Base-by-base conservation (phyloP, 2,329 filamentous ascomycete species). In the Aphanoascus verrucosus region DNA sequence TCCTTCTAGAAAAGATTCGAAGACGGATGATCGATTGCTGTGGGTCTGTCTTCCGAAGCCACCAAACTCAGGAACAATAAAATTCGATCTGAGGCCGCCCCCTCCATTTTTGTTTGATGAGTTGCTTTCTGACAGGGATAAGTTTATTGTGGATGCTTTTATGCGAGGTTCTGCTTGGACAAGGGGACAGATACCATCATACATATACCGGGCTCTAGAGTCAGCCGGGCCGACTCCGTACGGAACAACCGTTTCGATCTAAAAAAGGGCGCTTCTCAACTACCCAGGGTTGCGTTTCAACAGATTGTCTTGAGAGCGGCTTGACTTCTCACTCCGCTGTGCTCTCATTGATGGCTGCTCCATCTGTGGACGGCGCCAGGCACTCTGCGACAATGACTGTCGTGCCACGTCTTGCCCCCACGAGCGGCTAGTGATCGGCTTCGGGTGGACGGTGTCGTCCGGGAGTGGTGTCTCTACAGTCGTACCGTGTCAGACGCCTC, bases 51-150 rank as follows among this genome's bases (percentile, higher is more conserved):
- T 49, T n/a, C 48, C 49, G 49, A 51, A 42, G 49, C 49, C 49
- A 44, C 49, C 35, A 51, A 50, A 51, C 49, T 51, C 32, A 51
- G 49, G 49, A 51, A 51, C 28, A 51, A 51, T 44, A 20, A 5
- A 8, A 32, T n/a, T n/a, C n/a, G n/a, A n/a, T n/a, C n/a, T n/a
- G n/a, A 31, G 31, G 35, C 35, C 23, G 6, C 19, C 38, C 20
- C 38, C 38, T 44, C 37, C 7, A 17, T 44, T 40, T 44, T 44
- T 44, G 49, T 51, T 44, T 51, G 38, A 37, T 23, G 28, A 51
- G 49, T 42, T 17, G 40, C 49, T 44, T 3, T 23, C 15, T 23
- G n/a, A 44, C 49, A 44, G 38, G 38, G 40, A 35, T 51, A 9
- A 15, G 7, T 17, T 7, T 41, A 19, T 3, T 15, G 40, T 41